Evolutionary conservation across 2,329 filamentous ascomycete genomes (phyloP), one percentile per base, ranked within the genome.

Genomic region (Cytospora chrysosperma): DNA sequence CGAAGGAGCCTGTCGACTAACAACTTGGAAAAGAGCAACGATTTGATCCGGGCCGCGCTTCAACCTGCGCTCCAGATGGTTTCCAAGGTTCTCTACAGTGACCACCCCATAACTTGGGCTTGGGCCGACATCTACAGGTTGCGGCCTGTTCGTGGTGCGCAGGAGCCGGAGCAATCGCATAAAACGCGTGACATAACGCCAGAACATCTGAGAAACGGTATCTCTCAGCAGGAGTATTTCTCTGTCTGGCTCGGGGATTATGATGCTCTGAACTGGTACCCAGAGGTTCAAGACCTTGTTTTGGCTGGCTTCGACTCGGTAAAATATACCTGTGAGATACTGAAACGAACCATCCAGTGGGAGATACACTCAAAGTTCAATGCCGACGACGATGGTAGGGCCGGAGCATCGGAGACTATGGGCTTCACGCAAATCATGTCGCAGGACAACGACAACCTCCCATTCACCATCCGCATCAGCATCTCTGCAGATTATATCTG

Each of bases 51-150:
- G 65, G 32, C 56, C 9, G 65, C 65, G 1, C 24, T 66, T 24
- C 65, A 66, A 12, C 65, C 65, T 7, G 34, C 62, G 6, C 58
- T 66, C 12, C 65, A 64, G 27, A 8, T 66, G n/a, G 57, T 61
- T 21, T 52, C 62, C 5, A 61, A 47, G 8, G 10, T 66, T 21
- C 59, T 65, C 10, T 24, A 52, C 51, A 59, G 62, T 24, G 50
- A 66, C 4, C 65, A 64, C 32, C 62, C 65, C 8, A 30, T 32
- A 24, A 61, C 59, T 21, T 64, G 43, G 55, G 65, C 51, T 4
- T 62, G 50, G 56, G 59, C 58, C 26, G 62, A 66, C 28, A 52
- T 66, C 19, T 49, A 60, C 19, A 62, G 32, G 17, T 24, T 61
- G 32, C 55, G 59, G 2, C 26, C 30, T 7, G 49, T 59, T 21